Base-by-base conservation (phyloP, 495 filamentous ascomycete species). In the Xylaria intraflava region DNA sequence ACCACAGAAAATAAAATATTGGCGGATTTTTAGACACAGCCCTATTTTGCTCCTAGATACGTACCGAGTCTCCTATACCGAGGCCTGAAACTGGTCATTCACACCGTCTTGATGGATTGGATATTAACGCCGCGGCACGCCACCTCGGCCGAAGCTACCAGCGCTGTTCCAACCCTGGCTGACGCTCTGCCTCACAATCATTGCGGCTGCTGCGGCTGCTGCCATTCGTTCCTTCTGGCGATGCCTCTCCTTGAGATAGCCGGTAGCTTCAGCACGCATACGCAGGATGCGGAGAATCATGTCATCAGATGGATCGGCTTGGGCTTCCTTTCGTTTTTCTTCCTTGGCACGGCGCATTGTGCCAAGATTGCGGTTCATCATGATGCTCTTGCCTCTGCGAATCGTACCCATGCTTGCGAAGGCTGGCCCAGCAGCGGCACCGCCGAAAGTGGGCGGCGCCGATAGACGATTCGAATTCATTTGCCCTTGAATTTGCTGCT, bases 221-320 rank as follows among this genome's bases (percentile, higher is more conserved):
- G 90, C 89, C 62, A 96, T 79, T 60, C 92, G 75, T 73, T 97
- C 93, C 73, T 91, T 92, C 72, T 99, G 93, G 53, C 94, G 80
- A 65, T 88, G 91, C 19, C 93, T 75, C 68, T 97, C 91, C 49
- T 85, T 87, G 46, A 99, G 74, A 72, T 99, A 99, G 33, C 79
- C 72, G 36, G 83, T 82, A n/a, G 93, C 94, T 74, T 97, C 93
- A 14, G 91, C 90, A 44, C 93, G 77, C 93, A 99, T 99, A 44
- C 93, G 82, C 58, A 99, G 68, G 56, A 99, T 97, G 12, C 93
- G 81, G 35, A 99, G 71, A 56, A 99, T 97, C 88, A 97, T 96
- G 66, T 99, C 93, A 66, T 99, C 93, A 65, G 86, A 95, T 7
- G 94, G 91, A 59, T 97, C 94, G 3, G 94, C 92, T 67, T 99